Base-by-base conservation (phyloP, 2,329 filamentous ascomycete genomes). In the Penicillium expansum region DNA sequence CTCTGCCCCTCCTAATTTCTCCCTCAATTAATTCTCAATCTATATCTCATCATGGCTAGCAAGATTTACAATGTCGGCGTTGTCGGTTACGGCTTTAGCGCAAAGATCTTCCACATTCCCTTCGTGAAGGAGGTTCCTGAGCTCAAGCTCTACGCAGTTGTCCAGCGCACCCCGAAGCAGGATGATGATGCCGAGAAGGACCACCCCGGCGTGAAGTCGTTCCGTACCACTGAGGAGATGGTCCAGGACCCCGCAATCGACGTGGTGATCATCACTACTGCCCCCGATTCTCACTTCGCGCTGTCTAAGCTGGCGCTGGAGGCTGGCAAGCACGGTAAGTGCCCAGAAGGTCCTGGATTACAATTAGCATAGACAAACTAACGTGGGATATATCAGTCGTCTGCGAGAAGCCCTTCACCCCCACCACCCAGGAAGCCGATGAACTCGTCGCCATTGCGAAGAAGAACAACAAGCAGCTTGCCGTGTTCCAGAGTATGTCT, bases 91-190 rank as follows among this genome's bases (percentile, higher is more conserved):
- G 83, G 83, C 65, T 72, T 85, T 68, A 83, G 81, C 55, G 90
- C 90, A 74, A 92, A 92, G 71, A 81, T 89, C 76, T 94, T 93
- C 76, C 90, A 94, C 74, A 91, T 93, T 69, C 90, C 90, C 60
- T 89, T 92, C 75, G 82, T 94, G 74, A 77, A 78, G 52, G 80
- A 82, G 30, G 84, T 87, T 0, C 80, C 86, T 7, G 78, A 83
- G 53, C 81, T 92, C 70, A 85, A 80, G 51, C 83, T 93, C 20
- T 84, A 91, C 69, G 85, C 87, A 61, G 86, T 94, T 64, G 87
- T 93, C 29, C 90, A 94, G 74, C 86, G 90, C 58, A 83, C 78
- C 5, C 89, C 89, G 6, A 83, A 82, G 62, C 74, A 82, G 2
- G 77, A 80, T 51, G 82, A 88, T 71, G 88, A 90, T 57, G 88